Evolutionary conservation across 2,329 filamentous ascomycete species (phyloP), one percentile per base, ranked within the genome.

Genomic region (Colletotrichum cuscutae): DNA sequence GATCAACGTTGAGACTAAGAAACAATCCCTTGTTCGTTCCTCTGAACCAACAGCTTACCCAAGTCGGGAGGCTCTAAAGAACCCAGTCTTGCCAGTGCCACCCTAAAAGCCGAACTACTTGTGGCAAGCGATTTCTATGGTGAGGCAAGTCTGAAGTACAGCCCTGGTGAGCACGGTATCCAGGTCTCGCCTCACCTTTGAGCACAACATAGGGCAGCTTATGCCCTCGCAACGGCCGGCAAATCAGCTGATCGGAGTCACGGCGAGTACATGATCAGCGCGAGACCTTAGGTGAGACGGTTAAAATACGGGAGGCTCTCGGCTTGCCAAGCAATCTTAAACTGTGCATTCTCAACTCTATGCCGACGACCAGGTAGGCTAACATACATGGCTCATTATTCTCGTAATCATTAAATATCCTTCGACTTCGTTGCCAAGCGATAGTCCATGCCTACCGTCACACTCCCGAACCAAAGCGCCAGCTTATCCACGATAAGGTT

Each of bases 361-460:
- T 37, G 15, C 24, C 8, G 35, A 12, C 22, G 37, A 54, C 15
- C 30, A 13, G 26, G 24, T 32, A 7, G n/a, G 13, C 19, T 19
- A 15, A 28, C 46, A 35, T 49, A 30, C 37, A 13, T 7, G n/a
- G 28, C 5, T 49, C 46, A 49, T 56, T 26, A 9, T 28, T 24
- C 24, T 58, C 28, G 76, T 77, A 1, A 52, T 69, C 22, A 49
- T 69, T 28, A 75, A 35, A 57, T 60, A 15, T 75, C 80, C 76
- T 79, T 82, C 66, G 61, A 72, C 52, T 76, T 77, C 56, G 49
- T 65, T 56, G 54, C 53, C 11, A 68, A 68, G 59, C 49, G 76
- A 22, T 82, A 83, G 54, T 77, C 70, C 71, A 84, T 68, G 2
- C 81, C 82, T 0, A 77, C 77, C 2, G 78, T 79, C 56, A 83